These are phyloP conservation scores for Hericium alpestre DNA, from an alignment of 768 basidiomycete species.

Conservation along the genomic window DNA sequence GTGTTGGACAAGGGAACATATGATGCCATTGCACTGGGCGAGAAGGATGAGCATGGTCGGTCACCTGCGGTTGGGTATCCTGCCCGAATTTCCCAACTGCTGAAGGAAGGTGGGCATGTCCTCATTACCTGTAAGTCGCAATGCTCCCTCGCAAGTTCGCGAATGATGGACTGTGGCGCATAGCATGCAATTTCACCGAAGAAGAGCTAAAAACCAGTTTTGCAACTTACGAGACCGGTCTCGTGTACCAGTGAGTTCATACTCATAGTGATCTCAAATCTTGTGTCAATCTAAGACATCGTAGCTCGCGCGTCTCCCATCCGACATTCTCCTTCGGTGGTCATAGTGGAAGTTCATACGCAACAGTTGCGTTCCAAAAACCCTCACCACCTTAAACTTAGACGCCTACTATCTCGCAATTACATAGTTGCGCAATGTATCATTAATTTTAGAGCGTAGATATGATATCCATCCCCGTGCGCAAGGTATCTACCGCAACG, in stretches of 20 bases:
- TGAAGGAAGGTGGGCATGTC: constrained; percentile 61
- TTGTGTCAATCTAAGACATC: neutral
- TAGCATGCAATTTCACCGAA: constrained; percentile 76
- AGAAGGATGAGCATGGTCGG: constrained; percentile 41
- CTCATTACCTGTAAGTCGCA: constrained; percentile 67
- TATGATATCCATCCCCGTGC: constrained; percentile 50
- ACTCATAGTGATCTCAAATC: neutral
- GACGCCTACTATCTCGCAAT: neutral
- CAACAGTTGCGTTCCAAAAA: constrained; percentile 64
- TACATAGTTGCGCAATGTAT: neutral
- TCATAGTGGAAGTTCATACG: constrained; percentile 56
- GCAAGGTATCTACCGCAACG: constrained; percentile 61
- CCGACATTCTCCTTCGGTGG: constrained; percentile 71
- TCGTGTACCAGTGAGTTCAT: constrained; percentile 54
- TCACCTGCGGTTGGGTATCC: constrained; percentile 55
- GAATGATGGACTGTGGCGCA: neutral
- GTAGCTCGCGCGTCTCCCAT: constrained; percentile 64
- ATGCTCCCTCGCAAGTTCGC: neutral
- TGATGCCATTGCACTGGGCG: constrained; percentile 71
- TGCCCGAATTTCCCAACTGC: constrained; percentile 37
- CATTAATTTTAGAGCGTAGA: constrained; percentile 19
- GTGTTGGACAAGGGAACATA: constrained; percentile 83
- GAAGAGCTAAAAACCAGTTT: constrained; percentile 56
- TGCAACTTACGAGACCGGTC: constrained; percentile 31
- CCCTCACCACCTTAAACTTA: neutral